Conservation (phyloP, 495 filamentous ascomycete species). For the Xylaria palmicola region DNA sequence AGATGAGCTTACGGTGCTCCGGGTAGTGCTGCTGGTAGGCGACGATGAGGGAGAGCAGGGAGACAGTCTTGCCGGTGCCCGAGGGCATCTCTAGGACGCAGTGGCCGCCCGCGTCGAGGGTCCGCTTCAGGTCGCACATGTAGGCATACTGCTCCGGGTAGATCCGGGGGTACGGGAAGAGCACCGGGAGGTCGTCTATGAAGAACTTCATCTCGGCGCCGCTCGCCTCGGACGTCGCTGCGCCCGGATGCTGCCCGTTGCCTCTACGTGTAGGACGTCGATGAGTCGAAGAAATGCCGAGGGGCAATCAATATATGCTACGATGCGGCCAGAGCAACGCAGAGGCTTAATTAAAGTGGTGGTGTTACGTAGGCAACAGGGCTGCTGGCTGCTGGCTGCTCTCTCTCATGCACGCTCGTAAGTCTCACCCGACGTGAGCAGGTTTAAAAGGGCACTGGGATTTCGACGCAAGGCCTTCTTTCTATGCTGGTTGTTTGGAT, state of each 20-base stretch:
- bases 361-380: no score
- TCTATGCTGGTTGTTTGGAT: neutral
- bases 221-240: neutral
- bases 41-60: slow-evolving; percentile 90
- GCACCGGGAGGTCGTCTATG: slow-evolving; percentile 90
- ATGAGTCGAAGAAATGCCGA: no score
- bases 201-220: slow-evolving; percentile 82
- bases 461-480: neutral
- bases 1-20: slow-evolving; percentile 92
- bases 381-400: no score
- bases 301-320: no score
- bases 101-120: slow-evolving; percentile 90
- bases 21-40: slow-evolving; percentile 92
- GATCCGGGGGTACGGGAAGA: slow-evolving; percentile 96
- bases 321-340: no score
- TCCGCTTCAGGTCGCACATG: slow-evolving; percentile 98
- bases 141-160: slow-evolving; percentile 77
- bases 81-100: slow-evolving; percentile 99
- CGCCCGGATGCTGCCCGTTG: neutral
- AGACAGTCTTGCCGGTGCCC: slow-evolving; percentile 98
- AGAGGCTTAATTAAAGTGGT: no score
- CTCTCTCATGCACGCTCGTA: no score
- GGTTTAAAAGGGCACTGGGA: neutral
- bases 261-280: neutral
- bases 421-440: no score